A percentile compares a stretch with the other conserved stretches of the same genome.
phyloP scores from a whole-genome alignment of 164 flowering plant species.

The Cinnamomum chago region DNA sequence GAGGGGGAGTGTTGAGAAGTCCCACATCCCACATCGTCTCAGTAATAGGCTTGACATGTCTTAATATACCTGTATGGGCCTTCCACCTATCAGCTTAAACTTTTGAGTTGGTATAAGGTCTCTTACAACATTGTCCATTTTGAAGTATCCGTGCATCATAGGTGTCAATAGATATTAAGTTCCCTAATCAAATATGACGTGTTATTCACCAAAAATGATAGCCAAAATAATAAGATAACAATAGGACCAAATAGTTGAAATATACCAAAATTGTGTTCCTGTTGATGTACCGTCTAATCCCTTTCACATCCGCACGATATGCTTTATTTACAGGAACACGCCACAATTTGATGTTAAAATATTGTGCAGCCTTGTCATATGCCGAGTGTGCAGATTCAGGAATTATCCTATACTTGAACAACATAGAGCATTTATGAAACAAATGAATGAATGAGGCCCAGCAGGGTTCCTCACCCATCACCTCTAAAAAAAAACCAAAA shows the following conservation, averaged over 20 bases:
- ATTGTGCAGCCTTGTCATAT: slow-evolving; percentile 96
- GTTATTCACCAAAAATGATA: background rate
- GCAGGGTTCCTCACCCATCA: background rate
- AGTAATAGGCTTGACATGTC: too few species aligned
- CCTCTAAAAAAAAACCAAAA: background rate
- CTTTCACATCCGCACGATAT: slow-evolving; percentile 81
- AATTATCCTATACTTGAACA: slow-evolving; percentile 57
- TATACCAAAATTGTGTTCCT: slow-evolving; percentile 80
- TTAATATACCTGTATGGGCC: too few species aligned
- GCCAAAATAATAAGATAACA: background rate
- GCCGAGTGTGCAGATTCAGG: slow-evolving; percentile 99
- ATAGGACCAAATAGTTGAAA: background rate
- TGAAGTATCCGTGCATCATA: background rate
- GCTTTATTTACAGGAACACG: slow-evolving; percentile 87
- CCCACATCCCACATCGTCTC: too few species aligned
- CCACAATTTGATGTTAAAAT: slow-evolving; percentile 88
- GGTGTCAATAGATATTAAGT: background rate
- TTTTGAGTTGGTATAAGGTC: too few species aligned
- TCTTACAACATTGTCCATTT: too few species aligned
- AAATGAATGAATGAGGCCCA: slow-evolving; percentile 1
- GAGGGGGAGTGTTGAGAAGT: too few species aligned
- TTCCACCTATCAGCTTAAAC: too few species aligned
- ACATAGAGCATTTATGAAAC: slow-evolving; percentile 4
- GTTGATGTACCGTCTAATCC: slow-evolving; percentile 57
- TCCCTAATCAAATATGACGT: background rate